Base-by-base conservation (phyloP, 805 yeast genomes). In the Monosporozyma siamensis region DNA sequence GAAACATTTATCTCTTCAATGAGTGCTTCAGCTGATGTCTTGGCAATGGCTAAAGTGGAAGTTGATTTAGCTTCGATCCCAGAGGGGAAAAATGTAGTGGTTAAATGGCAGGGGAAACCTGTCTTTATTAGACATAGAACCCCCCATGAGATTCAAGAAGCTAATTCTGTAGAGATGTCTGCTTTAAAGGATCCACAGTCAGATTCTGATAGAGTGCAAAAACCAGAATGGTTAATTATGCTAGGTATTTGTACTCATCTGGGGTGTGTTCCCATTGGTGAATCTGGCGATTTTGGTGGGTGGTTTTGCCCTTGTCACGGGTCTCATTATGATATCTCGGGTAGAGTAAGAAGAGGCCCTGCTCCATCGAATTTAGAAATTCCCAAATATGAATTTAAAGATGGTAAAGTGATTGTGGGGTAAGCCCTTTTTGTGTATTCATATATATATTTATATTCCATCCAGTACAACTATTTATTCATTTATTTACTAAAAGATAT, bases 221-320 rank as follows among this genome's bases (percentile, higher is more conserved):
- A 82, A 68, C 97, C 99, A 54, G 92, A 90, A 72, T 92, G 98
- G 98, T 79, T 92, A 65, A 77, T 92, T 67, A 92, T 92, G 99
- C 70, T 92, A 72, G 99, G 99, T 73, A 90, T 92, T 68, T 92
- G 99, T 77, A 92, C 99, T 55, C 99, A 92, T 69, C 81, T 92
- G 76, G 99, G 99, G 69, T 92, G 99, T 82, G 99, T 92, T 49
- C 99, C 99, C 56, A 92, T 92, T 63, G 99, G 99, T 67, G 97
- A 92, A 74, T 82, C 97, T 54, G 99, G 99, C 72, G 99, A 92
- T 70, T 92, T 78, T 59, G 97, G 97, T 67, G 99, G 99, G 67
- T 92, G 99, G 99, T 92, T 92, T 90, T 92, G 98, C 72, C 98
- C 99, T 54, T 92, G 98, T 76, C 99, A 94, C 77, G 99, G 98